These are phyloP conservation scores for Globisporangium recalcitrans DNA, from an alignment of 352 stramenopile species.

Conservation along the genomic window DNA sequence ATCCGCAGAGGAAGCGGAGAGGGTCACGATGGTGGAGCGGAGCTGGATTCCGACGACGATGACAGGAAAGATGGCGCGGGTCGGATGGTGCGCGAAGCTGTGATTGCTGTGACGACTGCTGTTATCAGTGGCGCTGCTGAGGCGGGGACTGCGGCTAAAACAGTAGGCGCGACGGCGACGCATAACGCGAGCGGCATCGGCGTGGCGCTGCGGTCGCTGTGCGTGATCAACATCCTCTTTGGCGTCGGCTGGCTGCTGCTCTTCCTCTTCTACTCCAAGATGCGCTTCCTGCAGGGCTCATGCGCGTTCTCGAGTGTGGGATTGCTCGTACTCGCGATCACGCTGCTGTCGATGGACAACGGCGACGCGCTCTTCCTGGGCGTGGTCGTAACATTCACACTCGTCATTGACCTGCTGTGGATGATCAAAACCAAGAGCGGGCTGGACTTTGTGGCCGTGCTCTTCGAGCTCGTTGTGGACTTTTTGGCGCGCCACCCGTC, in stretches of 20 bases:
- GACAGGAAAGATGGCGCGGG: conserved; percentile 8
- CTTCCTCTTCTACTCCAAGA: conserved; percentile 72
- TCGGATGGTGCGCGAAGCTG: conserved; percentile 7
- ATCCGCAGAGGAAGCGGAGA: conserved; percentile 38
- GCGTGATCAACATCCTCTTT: conserved; percentile 69
- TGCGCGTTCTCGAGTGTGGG: conserved; percentile 59
- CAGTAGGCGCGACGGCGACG: neutral
- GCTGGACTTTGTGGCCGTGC: conserved; percentile 78
- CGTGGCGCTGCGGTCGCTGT: conserved; percentile 56
- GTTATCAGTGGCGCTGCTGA: neutral
- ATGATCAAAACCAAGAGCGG: conserved; percentile 57
- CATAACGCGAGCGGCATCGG: conserved; percentile 40
- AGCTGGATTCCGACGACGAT: conserved; percentile 1
- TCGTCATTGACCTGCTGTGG: conserved; percentile 64
- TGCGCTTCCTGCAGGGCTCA: conserved; percentile 64
- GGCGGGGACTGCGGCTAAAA: neutral
- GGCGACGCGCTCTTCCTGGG: conserved; percentile 43
- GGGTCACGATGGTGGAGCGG: conserved; percentile 9
- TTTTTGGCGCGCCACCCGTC: conserved; percentile 53
- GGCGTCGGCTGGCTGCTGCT: conserved; percentile 61
- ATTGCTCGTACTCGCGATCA: conserved; percentile 40
- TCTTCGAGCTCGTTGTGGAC: conserved; percentile 78
- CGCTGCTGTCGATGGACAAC: conserved; percentile 53
- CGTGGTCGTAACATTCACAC: conserved; percentile 28
- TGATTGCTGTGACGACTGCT: conserved; percentile 7